Evolutionary conservation across 2,329 filamentous ascomycete species (phyloP).

Genomic region (Knufia fluminis): DNA sequence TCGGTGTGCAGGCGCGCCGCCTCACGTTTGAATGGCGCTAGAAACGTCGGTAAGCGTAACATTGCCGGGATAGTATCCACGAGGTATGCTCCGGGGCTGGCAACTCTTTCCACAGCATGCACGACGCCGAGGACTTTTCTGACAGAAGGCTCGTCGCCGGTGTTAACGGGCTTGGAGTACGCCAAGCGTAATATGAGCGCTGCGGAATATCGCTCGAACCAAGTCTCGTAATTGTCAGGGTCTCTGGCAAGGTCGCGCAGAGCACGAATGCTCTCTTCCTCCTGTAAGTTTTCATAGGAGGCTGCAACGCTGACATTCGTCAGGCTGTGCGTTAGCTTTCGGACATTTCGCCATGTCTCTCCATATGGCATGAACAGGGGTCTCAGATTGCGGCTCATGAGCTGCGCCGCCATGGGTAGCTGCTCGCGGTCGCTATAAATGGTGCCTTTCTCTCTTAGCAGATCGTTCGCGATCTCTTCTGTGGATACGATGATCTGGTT

Average conservation of each 20-base stretch:
- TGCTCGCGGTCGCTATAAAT: conserved; percentile 32
- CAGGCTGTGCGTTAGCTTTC: conserved; percentile 29
- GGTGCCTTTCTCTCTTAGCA: conserved; percentile 33
- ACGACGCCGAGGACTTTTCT: conserved; percentile 27
- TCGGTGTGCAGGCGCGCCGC: conserved; percentile 21
- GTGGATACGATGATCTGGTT: conserved; percentile 31
- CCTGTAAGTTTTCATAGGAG: conserved; percentile 27
- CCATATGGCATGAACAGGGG: conserved; percentile 27
- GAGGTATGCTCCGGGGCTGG: conserved; percentile 30
- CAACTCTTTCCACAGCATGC: conserved; percentile 29
- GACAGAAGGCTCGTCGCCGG: conserved; percentile 27
- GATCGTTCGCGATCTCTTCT: conserved; percentile 35
- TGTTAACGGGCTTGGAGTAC: conserved; percentile 29
- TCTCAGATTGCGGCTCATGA: conserved; percentile 26
- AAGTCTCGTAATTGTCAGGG: conserved; percentile 28
- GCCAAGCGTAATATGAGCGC: conserved; percentile 31
- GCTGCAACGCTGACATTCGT: conserved; percentile 26
- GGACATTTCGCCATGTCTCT: conserved; percentile 25
- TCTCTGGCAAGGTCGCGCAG: conserved; percentile 25
- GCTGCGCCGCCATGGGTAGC: conserved; percentile 28
- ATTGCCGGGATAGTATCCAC: conserved; percentile 28
- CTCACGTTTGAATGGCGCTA: conserved; percentile 28
- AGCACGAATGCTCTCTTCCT: conserved; percentile 26
- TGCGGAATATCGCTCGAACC: conserved; percentile 31
- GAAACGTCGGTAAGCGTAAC: conserved; percentile 23